A percentile compares a stretch with the other conserved stretches of the same genome.
Evolutionary conservation across 192 early-diverging fungal genomes (phyloP).

Genomic region (Coemansia sp.): DNA sequence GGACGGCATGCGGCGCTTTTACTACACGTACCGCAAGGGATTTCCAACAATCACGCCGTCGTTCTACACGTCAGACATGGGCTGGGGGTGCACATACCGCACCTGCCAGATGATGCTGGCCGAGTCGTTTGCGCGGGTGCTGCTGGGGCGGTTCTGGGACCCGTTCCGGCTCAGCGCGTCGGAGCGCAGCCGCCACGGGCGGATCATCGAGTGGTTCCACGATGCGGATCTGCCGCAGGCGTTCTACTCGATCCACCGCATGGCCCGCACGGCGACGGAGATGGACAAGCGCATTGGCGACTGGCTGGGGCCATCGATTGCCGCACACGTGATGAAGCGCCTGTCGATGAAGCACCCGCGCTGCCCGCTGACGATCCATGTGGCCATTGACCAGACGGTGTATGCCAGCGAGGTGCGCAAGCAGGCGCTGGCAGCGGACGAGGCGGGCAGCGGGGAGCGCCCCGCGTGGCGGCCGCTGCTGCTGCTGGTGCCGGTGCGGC

Average conservation of each 20-base stretch:
- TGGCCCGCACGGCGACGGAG: constrained; percentile 50
- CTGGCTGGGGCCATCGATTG: constrained; percentile 56
- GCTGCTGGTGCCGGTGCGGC: constrained; percentile 54
- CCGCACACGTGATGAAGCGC: constrained; percentile 53
- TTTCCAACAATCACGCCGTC: constrained; percentile 54
- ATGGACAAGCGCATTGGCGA: constrained; percentile 56
- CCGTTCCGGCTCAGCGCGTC: constrained; percentile 39
- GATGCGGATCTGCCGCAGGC: constrained; percentile 37
- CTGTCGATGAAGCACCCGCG: constrained; percentile 41
- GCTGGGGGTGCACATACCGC: constrained; percentile 57
- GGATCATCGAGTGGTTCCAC: constrained; percentile 53
- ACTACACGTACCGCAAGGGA: constrained; percentile 54
- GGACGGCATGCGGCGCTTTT: constrained; percentile 55
- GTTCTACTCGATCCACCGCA: constrained; percentile 53
- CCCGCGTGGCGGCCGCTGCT: constrained; percentile 41
- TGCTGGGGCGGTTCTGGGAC: constrained; percentile 51
- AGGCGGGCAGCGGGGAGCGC: neutral
- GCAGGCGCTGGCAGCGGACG: constrained; percentile 33
- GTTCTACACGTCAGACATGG: constrained; percentile 57
- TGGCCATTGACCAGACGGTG: constrained; percentile 53
- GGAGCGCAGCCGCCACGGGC: constrained; percentile 36
- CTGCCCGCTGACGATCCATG: constrained; percentile 51
- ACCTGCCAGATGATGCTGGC: constrained; percentile 58
- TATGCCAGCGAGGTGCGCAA: constrained; percentile 49
- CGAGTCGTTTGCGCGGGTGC: constrained; percentile 46